A percentile compares a stretch with the other conserved stretches of the same genome.
phyloP scores from a whole-genome alignment of 768 basidiomycete species.

The Mycena galericulata region DNA sequence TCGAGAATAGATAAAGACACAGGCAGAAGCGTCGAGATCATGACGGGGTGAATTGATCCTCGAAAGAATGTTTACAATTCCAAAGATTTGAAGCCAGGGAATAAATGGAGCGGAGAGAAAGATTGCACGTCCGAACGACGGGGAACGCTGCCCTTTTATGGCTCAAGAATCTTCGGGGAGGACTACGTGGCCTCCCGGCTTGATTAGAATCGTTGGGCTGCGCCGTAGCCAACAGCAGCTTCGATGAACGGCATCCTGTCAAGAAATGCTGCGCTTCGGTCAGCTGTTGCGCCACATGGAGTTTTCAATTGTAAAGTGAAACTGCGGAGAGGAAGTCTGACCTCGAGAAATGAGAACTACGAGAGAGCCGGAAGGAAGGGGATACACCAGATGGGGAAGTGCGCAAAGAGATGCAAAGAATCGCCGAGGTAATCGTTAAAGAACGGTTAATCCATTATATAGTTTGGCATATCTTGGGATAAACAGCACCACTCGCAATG shows the following conservation, averaged over 20 bases:
- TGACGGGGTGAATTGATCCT: too few species aligned
- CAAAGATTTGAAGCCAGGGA: not conserved
- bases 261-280: not conserved
- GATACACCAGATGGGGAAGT: not conserved
- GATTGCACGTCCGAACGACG: not conserved
- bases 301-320: not conserved
- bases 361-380: too few species aligned
- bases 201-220: not conserved
- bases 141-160: not conserved
- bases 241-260: not conserved
- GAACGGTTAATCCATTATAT: too few species aligned
- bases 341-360: too few species aligned
- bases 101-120: not conserved
- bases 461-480: too few species aligned
- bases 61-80: too few species aligned
- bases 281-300: not conserved
- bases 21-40: too few species aligned
- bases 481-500: too few species aligned
- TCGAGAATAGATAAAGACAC: too few species aligned
- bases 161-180: not conserved
- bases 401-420: conserved; percentile 1
- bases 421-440: not conserved
- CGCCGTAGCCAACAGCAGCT: not conserved
- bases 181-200: not conserved
- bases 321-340: not conserved